A percentile compares a stretch with the other conserved stretches of the same genome.
phyloP scores from a whole-genome alignment of 441 rosid genomes.

The Euphorbia corollata region DNA sequence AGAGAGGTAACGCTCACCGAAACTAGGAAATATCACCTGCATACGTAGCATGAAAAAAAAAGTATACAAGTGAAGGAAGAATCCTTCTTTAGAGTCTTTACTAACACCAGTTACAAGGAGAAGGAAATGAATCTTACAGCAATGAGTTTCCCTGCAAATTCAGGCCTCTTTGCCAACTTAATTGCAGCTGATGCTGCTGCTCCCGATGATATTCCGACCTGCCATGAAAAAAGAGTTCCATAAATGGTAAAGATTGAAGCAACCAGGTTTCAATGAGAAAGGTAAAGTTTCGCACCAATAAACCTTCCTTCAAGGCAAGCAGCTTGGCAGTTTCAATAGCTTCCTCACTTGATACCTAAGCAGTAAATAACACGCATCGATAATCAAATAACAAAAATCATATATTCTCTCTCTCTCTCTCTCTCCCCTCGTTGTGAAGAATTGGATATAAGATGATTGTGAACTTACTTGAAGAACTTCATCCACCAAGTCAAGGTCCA shows the following conservation, averaged over 20 bases:
- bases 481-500: slow-evolving; percentile 38
- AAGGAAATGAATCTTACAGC: slow-evolving; percentile 28
- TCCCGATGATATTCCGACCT: slow-evolving; percentile 68
- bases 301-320: slow-evolving; percentile 65
- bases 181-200: slow-evolving; percentile 59
- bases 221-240: background rate
- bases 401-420: no score
- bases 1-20: slow-evolving; percentile 53
- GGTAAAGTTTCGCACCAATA: slow-evolving; percentile 38
- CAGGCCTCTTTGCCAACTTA: slow-evolving; percentile 42
- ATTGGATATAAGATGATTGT: no score
- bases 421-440: no score
- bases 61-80: background rate
- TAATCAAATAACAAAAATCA: no score
- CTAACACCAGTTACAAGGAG: background rate
- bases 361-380: background rate
- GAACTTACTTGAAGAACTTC: slow-evolving; percentile 41
- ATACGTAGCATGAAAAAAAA: slow-evolving; percentile 9
- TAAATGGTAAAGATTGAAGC: no score
- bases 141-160: slow-evolving; percentile 46
- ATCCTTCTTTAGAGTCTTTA: background rate
- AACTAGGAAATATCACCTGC: slow-evolving; percentile 52
- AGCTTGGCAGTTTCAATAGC: slow-evolving; percentile 67
- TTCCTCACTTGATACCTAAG: slow-evolving; percentile 61
- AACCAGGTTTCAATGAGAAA: background rate